These are phyloP conservation scores for Brassica napus DNA, from an alignment of 345 rosid genomes.

Conservation along the genomic window Da-Ae NC_063451.1:47063001-47063500, in stretches of 20 bases:
- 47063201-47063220: slow-evolving; percentile 73
- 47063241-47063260: slow-evolving; percentile 46
- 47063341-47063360: slow-evolving; percentile 84
- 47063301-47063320: not conserved
- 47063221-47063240: slow-evolving; percentile 81
- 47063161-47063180: slow-evolving; percentile 61
- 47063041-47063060: slow-evolving; percentile 65
- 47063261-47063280: not conserved
- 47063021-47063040: slow-evolving; percentile 81
- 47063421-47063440: slow-evolving; percentile 82
- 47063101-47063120: slow-evolving; percentile 54
- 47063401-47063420: slow-evolving; percentile 78
- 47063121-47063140: slow-evolving; percentile 86
- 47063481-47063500: not conserved
- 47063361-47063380: slow-evolving; percentile 93
- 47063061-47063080: slow-evolving; percentile 70
- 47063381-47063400: slow-evolving; percentile 71
- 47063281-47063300: not conserved
- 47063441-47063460: slow-evolving; percentile 84
- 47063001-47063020: slow-evolving; percentile 49
- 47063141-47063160: slow-evolving; percentile 80
- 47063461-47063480: slow-evolving; percentile 50
- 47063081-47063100: slow-evolving; percentile 64
- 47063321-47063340: slow-evolving; percentile 24
- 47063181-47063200: slow-evolving; percentile 45